A percentile compares a stretch with the other conserved stretches of the same genome.
These are phyloP conservation scores for Eimeria praecox DNA, from an alignment of 169 alveolate genomes.

Conservation along the genomic window DNA sequence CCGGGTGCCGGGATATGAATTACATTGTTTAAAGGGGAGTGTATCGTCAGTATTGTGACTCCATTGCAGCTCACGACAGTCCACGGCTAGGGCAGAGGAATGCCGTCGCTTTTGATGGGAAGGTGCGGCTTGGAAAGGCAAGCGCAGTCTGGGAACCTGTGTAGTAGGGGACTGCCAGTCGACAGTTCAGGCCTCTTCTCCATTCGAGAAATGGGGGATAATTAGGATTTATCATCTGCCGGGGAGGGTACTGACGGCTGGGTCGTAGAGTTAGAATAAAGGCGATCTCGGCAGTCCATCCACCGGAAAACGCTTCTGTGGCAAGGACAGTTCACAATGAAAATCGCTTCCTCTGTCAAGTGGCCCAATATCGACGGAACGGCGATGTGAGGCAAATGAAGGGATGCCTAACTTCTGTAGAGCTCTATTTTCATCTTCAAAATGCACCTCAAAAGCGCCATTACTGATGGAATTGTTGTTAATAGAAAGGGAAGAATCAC, in stretches of 20 bases:
- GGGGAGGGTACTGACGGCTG: neutral
- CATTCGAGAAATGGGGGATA: neutral
- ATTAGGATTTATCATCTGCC: neutral
- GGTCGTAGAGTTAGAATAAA: neutral
- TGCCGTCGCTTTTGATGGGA: neutral
- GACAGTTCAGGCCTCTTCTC: neutral
- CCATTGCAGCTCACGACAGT: neutral
- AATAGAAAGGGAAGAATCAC: neutral
- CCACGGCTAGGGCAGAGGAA: neutral
- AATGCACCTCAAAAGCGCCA: neutral
- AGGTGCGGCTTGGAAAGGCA: neutral
- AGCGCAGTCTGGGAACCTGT: no score
- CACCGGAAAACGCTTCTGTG: neutral
- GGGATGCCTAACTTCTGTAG: neutral
- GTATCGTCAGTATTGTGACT: neutral
- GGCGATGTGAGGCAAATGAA: neutral
- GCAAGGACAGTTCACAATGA: neutral
- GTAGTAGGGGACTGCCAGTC: no score
- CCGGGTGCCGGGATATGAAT: neutral
- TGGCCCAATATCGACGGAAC: neutral
- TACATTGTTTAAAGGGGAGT: neutral
- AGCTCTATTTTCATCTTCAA: neutral
- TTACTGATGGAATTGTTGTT: neutral
- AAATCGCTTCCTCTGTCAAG: neutral
- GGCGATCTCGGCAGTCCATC: neutral